Evolutionary conservation across 225 moss, liverwort and hornwort genomes (phyloP).

Genomic region (Marchantia paleacea): DNA sequence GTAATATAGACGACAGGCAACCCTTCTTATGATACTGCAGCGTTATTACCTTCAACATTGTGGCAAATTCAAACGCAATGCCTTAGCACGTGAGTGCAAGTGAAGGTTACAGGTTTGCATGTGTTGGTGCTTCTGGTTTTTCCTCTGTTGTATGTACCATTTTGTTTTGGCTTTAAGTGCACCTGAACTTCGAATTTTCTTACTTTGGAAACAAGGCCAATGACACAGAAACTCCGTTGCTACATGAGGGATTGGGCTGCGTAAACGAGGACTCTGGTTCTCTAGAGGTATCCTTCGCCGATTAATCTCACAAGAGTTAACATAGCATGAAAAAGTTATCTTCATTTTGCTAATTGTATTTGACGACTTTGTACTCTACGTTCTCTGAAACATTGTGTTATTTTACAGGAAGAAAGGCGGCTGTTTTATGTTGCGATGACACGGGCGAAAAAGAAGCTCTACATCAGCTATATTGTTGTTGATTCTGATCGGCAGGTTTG

Average conservation of each 20-base stretch:
- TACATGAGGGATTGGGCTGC: constrained; percentile 61
- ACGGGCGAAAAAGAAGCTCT: constrained; percentile 80
- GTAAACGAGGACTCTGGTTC: constrained; percentile 58
- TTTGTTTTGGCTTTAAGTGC: background rate
- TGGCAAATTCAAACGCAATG: background rate
- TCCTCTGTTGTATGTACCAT: too few species aligned
- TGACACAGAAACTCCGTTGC: constrained; percentile 84
- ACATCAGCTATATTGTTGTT: constrained; percentile 71
- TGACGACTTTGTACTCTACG: background rate
- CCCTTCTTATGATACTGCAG: background rate
- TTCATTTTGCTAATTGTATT: background rate
- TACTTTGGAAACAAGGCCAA: constrained; percentile 60
- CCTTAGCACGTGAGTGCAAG: too few species aligned
- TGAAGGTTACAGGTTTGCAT: too few species aligned
- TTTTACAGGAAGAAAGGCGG: constrained; percentile 75
- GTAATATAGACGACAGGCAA: background rate
- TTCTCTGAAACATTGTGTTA: background rate
- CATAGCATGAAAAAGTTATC: background rate
- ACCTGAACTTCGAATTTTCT: background rate
- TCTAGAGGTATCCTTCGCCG: constrained; percentile 54
- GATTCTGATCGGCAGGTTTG: constrained; percentile 76
- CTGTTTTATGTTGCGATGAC: constrained; percentile 99
- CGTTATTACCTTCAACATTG: background rate
- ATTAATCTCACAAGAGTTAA: background rate
- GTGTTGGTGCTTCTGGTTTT: too few species aligned